Evolutionary conservation across 768 basidiomycete genomes (phyloP), one percentile per base, ranked within the genome.

Genomic region (Pisolithus tinctorius): DNA sequence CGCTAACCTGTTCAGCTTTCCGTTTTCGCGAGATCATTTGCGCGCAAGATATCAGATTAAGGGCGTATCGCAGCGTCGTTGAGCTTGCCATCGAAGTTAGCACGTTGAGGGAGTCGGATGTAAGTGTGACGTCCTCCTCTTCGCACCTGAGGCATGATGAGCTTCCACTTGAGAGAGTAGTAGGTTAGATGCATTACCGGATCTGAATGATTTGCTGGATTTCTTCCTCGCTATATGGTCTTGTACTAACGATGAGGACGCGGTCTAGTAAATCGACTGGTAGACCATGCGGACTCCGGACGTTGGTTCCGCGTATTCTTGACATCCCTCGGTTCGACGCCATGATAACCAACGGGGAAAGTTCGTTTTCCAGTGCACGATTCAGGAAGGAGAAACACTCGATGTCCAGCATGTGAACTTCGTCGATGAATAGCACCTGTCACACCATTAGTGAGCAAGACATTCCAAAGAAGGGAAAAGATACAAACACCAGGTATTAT

Each of bases 391-490:
- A 96, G 76, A 98, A 98, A 65, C 95, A 97, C 67, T 98, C 95
- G 55, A 99, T 97, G 68, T 99, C 95, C 58, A 99, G 84, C 95
- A 99, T 99, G 76, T 98, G 95, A 11, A 97, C 95, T 71, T 97
- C 95, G 69, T 98, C 95, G 60, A 97, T 96, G 75, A 97, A 97
- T 11, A 96, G 75, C n/a, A 96, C 91, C 91, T 94, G 60, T 11
- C 38, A 17, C 16, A 23, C 4, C 25, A 17, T 31, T 17, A 14
- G 45, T 50, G 29, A 6, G 16, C 8, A 3, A 2, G 0, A 16
- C 50, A n/a, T 49, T 34, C 30, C 30, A 37, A 11, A 10, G 17
- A 10, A 4, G 30, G n/a, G 11, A 10, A 39, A 26, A 20, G 30
- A 53, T 39, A 79, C 82, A 46, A 63, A 95, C 95, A 4, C 95